A percentile compares a stretch with the other conserved stretches of the same genome.
phyloP scores from a whole-genome alignment of 208 protist genomes.

The Phytomonas sp. region DNA sequence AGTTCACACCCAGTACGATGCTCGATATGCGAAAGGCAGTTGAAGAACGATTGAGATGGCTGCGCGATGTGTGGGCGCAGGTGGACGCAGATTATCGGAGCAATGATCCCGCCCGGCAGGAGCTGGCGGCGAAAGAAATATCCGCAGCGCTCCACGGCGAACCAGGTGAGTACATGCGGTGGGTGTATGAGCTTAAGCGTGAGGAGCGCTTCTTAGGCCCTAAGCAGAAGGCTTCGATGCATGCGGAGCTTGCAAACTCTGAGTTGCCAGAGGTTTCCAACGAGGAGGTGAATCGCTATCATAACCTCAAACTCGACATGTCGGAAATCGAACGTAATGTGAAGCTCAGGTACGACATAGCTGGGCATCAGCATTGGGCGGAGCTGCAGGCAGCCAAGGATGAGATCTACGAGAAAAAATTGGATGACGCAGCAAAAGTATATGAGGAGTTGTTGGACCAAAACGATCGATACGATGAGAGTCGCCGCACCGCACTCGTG shows the following conservation, averaged over 20 bases:
- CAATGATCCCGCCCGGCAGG: constrained; percentile 44
- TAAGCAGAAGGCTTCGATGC: constrained; percentile 30
- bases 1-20: constrained; percentile 59
- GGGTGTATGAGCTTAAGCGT: constrained; percentile 73
- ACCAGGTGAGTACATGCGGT: constrained; percentile 79
- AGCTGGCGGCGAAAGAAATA: constrained; percentile 64
- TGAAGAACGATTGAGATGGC: constrained; percentile 62
- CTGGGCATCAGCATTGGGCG: constrained; percentile 78
- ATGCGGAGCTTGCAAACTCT: constrained; percentile 32
- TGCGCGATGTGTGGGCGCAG: constrained; percentile 83
- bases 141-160: constrained; percentile 60
- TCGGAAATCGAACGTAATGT: constrained; percentile 63
- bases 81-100: constrained; percentile 85
- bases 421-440: constrained; percentile 62
- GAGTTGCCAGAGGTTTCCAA: constrained; percentile 69
- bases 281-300: constrained; percentile 75
- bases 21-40: constrained; percentile 51
- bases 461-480: constrained; percentile 58
- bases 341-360: constrained; percentile 60
- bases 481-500: constrained; percentile 48
- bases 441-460: constrained; percentile 75
- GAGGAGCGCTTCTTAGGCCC: constrained; percentile 54
- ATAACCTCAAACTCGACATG: constrained; percentile 61
- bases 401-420: constrained; percentile 59
- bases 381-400: constrained; percentile 83